A percentile compares a stretch with the other conserved stretches of the same genome.
These are phyloP conservation scores for Melastoma candidum DNA, from an alignment of 441 rosid species.

Conservation along the genomic window DNA sequence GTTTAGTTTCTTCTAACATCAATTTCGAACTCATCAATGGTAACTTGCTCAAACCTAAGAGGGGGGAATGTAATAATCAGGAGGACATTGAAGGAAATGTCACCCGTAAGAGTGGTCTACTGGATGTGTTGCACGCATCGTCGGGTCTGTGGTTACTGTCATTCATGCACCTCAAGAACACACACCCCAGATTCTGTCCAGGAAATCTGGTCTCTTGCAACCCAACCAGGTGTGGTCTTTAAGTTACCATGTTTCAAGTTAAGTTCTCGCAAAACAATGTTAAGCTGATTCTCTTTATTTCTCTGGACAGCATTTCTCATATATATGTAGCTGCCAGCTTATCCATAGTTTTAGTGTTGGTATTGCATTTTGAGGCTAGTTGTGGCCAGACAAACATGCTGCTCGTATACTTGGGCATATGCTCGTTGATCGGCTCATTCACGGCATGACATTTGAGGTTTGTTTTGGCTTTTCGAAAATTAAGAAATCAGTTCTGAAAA, in stretches of 20 bases:
- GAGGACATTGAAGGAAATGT: no score
- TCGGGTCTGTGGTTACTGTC: constrained; percentile 53
- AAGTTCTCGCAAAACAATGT: constrained; percentile 4
- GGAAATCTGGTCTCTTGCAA: constrained; percentile 54
- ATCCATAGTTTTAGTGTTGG: constrained; percentile 41
- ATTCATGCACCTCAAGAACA: constrained; percentile 52
- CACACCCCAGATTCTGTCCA: constrained; percentile 41
- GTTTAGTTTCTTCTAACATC: background rate
- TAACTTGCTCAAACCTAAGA: no score
- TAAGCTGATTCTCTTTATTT: constrained; percentile 9
- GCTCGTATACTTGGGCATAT: constrained; percentile 59
- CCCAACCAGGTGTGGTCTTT: constrained; percentile 38
- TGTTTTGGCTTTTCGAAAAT: background rate
- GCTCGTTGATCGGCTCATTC: constrained; percentile 61
- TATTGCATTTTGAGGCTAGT: constrained; percentile 55
- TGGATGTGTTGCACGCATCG: constrained; percentile 62
- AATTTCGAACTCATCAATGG: constrained; percentile 6
- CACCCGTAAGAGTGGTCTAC: constrained; percentile 40
- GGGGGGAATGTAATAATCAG: no score
- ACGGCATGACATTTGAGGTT: constrained; percentile 29
- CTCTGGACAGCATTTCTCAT: constrained; percentile 42
- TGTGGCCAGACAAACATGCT: constrained; percentile 48
- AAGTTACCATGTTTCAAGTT: constrained; percentile 1
- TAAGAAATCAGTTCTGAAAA: background rate
- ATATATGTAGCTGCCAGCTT: constrained; percentile 43